A percentile compares a stretch with the other conserved stretches of the same genome.
phyloP scores from a whole-genome alignment of 2,329 filamentous ascomycete genomes.

The Aspergillus aculeatinus region DNA sequence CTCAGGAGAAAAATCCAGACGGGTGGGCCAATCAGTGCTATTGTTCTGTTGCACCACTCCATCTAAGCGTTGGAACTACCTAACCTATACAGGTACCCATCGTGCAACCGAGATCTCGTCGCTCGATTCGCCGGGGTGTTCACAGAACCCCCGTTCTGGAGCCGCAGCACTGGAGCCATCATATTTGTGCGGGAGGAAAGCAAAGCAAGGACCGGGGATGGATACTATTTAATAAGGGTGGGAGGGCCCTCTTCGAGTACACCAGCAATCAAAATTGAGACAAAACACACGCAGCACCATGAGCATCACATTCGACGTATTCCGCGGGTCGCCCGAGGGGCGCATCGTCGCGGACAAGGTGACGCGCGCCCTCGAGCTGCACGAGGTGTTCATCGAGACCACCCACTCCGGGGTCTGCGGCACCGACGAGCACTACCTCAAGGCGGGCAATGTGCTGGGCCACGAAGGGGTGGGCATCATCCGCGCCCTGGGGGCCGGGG shows the following conservation, averaged over 20 bases:
- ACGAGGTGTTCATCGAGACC: slow-evolving; percentile 21
- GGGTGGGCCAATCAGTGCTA: not conserved
- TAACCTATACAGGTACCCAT: not conserved
- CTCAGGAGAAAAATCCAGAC: not conserved
- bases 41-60: not conserved
- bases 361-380: slow-evolving; percentile 6
- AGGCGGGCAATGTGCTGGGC: slow-evolving; percentile 39
- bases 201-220: no score
- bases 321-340: slow-evolving; percentile 18
- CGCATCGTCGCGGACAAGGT: slow-evolving; percentile 13
- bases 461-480: slow-evolving; percentile 56
- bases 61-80: not conserved
- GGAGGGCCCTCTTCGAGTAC: no score
- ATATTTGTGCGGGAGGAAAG: no score
- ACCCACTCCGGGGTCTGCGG: slow-evolving; percentile 25
- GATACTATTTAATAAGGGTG: no score
- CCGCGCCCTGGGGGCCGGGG: slow-evolving; percentile 45
- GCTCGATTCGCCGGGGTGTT: no score
- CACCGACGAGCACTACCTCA: slow-evolving; percentile 21
- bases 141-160: no score
- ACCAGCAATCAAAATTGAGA: not conserved
- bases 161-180: no score
- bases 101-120: no score
- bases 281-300: not conserved
- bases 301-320: slow-evolving; percentile 14